A percentile compares a stretch with the other conserved stretches of the same genome.
phyloP scores from a whole-genome alignment of 1,284 basidiomycete genomes.

The Anthracocystis walkeri region DNA sequence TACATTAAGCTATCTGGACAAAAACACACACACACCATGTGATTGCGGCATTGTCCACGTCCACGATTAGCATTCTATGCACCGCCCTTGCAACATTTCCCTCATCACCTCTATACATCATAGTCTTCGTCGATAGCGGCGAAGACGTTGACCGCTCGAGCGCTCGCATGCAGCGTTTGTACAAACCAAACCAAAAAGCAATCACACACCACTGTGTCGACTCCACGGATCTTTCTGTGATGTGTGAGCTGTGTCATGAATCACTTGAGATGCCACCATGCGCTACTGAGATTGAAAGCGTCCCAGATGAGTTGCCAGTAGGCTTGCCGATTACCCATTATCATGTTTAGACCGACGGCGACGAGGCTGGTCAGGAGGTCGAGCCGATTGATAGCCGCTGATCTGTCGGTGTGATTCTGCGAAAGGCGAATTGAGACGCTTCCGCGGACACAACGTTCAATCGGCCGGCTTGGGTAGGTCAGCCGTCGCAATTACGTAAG shows the following conservation, averaged over 20 bases:
- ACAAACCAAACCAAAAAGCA: constrained; percentile 38
- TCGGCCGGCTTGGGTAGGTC: not conserved
- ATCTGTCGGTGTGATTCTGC: no score
- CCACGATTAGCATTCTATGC: constrained; percentile 29
- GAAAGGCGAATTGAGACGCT: no score
- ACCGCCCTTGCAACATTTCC: constrained; percentile 15
- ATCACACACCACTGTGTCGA: constrained; percentile 43
- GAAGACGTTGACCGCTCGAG: not conserved
- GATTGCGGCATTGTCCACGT: constrained; percentile 15
- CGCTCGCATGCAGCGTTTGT: constrained; percentile 11
- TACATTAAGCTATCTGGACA: constrained; percentile 44
- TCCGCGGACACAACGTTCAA: not conserved
- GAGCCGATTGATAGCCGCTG: no score
- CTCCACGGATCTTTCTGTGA: not conserved
- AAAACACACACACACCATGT: not conserved
- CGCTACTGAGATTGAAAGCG: no score
- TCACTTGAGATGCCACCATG: no score
- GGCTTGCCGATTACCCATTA: no score
- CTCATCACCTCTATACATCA: constrained; percentile 2
- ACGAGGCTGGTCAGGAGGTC: no score
- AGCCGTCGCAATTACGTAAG: not conserved
- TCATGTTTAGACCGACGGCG: no score
- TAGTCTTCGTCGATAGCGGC: no score
- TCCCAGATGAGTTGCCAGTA: no score
- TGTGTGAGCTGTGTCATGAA: not conserved